These are phyloP conservation scores for Phytophthora fragariaefolia DNA, from an alignment of 352 stramenopile genomes.

Conservation along the genomic window DNA sequence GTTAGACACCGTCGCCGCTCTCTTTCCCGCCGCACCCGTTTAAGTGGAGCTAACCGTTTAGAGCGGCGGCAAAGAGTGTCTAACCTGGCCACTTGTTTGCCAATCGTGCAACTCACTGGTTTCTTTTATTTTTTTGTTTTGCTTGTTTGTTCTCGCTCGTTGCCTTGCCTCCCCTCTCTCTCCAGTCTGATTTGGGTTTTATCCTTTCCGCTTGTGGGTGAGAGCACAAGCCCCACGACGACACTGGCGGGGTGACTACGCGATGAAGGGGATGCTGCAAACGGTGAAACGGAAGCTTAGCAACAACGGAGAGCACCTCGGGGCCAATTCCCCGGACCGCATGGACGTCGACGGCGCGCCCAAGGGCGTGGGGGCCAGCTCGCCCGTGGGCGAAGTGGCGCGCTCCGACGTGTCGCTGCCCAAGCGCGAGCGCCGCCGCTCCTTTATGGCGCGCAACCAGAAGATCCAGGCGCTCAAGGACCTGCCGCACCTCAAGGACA, in stretches of 20 bases:
- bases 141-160: background rate
- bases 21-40: background rate
- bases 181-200: slow-evolving; percentile 21
- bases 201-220: slow-evolving; percentile 18
- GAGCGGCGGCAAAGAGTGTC: slow-evolving; percentile 10
- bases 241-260: slow-evolving; percentile 38
- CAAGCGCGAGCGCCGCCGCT: slow-evolving; percentile 82
- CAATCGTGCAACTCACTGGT: no score
- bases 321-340: slow-evolving; percentile 55
- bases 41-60: background rate
- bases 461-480: slow-evolving; percentile 90
- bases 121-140: no score
- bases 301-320: slow-evolving; percentile 79
- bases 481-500: slow-evolving; percentile 87
- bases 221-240: no score
- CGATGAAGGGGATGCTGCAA: slow-evolving; percentile 92
- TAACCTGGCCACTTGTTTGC: no score
- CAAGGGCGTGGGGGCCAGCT: slow-evolving; percentile 29
- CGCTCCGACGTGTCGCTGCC: slow-evolving; percentile 85
- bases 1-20: background rate
- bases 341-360: slow-evolving; percentile 64
- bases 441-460: slow-evolving; percentile 85
- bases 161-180: no score
- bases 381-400: slow-evolving; percentile 74
- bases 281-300: slow-evolving; percentile 90